Evolutionary conservation across 2,329 filamentous ascomycete genomes (phyloP).

Genomic region (Periconia digitata): DNA sequence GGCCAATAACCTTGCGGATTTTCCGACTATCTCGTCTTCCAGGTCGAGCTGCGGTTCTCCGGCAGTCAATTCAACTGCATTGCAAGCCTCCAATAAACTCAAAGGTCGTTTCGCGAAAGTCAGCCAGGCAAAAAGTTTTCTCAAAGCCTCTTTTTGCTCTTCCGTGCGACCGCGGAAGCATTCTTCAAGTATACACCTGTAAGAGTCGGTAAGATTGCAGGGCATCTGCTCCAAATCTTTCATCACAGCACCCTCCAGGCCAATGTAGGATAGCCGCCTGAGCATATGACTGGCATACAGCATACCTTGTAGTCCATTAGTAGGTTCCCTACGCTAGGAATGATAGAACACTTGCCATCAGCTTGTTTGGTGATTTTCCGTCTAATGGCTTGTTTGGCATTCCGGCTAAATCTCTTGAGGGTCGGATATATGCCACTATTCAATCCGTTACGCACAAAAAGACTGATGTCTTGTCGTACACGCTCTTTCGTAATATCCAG

Average conservation of each 20-base stretch:
- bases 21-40: no score
- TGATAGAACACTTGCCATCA: constrained; percentile 28
- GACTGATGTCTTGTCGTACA: no score
- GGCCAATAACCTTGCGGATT: no score
- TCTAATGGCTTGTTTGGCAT: constrained; percentile 22
- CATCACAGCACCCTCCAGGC: constrained; percentile 36
- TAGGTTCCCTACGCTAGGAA: not conserved
- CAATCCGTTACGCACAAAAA: no score
- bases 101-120: constrained; percentile 22
- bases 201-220: constrained; percentile 12
- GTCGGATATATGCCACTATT: no score
- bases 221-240: constrained; percentile 29
- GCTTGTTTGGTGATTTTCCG: constrained; percentile 31
- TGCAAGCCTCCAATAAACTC: constrained; percentile 19
- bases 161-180: constrained; percentile 16
- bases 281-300: constrained; percentile 44
- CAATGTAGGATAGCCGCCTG: constrained; percentile 28
- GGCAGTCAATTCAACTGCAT: constrained; percentile 11
- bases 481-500: no score
- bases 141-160: constrained; percentile 20
- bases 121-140: constrained; percentile 23
- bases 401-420: no score
- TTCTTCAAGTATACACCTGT: constrained; percentile 17
- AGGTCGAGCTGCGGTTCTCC: constrained; percentile 17
- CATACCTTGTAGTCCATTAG: constrained; percentile 26